Evolutionary conservation across 371 early-diverging fungal species (phyloP).

Genomic region (Syncephalastrum racemosum): DNA sequence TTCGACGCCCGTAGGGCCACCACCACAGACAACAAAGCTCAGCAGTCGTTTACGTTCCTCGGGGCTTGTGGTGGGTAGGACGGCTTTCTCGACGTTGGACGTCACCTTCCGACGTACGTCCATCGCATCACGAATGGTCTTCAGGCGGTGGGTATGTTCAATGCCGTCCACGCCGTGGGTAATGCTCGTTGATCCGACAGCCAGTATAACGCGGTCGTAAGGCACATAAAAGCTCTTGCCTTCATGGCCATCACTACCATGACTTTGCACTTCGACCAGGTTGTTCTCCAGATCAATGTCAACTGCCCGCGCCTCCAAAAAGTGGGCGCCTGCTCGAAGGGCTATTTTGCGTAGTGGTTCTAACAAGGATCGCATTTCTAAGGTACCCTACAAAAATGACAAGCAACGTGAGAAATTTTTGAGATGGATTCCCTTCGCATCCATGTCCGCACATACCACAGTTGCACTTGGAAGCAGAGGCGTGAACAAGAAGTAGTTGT

Average conservation of each 20-base stretch:
- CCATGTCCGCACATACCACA: slow-evolving; percentile 20
- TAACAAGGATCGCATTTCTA: slow-evolving; percentile 49
- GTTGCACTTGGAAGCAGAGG: slow-evolving; percentile 80
- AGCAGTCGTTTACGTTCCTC: slow-evolving; percentile 80
- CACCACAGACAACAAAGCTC: slow-evolving; percentile 30
- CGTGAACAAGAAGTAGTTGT: slow-evolving; percentile 89
- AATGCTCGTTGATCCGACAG: slow-evolving; percentile 79
- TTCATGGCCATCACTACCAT: slow-evolving; percentile 30
- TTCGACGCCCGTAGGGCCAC: slow-evolving; percentile 20
- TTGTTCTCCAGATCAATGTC: slow-evolving; percentile 71
- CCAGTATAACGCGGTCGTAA: slow-evolving; percentile 82
- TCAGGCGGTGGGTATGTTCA: slow-evolving; percentile 67
- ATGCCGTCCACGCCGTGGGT: slow-evolving; percentile 83
- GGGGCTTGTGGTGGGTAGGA: slow-evolving; percentile 68
- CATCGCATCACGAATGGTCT: slow-evolving; percentile 75
- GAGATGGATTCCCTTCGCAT: too few relatives aligned
- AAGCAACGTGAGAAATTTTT: too few relatives aligned
- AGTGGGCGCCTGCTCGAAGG: slow-evolving; percentile 46
- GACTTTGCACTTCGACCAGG: slow-evolving; percentile 34
- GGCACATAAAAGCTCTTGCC: slow-evolving; percentile 55
- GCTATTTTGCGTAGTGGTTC: slow-evolving; percentile 76
- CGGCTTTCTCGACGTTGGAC: slow-evolving; percentile 83
- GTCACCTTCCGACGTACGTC: slow-evolving; percentile 66
- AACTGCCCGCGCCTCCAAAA: slow-evolving; percentile 61
- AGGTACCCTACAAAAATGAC: too few relatives aligned